Base-by-base conservation (phyloP, 129 eudicot genomes). In the Flaveria linearis region DNA sequence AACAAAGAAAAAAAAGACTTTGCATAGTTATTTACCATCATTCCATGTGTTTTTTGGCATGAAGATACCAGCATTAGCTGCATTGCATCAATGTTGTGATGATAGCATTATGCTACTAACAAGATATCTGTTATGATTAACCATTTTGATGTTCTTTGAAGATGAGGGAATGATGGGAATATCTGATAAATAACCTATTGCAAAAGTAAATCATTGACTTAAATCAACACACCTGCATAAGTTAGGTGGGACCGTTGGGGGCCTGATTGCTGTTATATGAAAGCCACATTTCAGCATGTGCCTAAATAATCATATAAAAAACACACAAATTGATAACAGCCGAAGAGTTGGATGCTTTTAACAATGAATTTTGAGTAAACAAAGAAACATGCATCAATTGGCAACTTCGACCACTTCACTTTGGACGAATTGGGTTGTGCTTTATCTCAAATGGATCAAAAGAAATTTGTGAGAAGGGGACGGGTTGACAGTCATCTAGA, bases 201-300 rank as follows among this genome's bases (percentile, higher is more conserved):
- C 49, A 65, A 36, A 66, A 68, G 51, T 12, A 42, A 68, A 56
- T 7, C 25, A 26, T 14, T 16, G 60, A 71, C 50, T 66, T 39
- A 47, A 52, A 68, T 36, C 76, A 73, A 76, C 79, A 63, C 30
- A 91, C 99, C 99, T 95, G 99, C 97, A 95, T 53, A 93, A 88
- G 82, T 95, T 95, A 51, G 97, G 84, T 41, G 99, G 89, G 65
- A 95, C 99, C 0, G 99, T 91, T 16, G 97, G 99, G 83, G 99
- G 97, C 76, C 96, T 87, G 79, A 95, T 95, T 61, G 99, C 97
- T 76, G 94, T 87, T 81, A 95, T 87, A 84, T 95, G 99, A 74
- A 91, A 95, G n/a, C 99, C 99, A 55, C 89, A 86, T 82, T 83
- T 78, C 78, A 95, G 76, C 78, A 95, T 85, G 80, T 95, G 93